Base-by-base conservation (phyloP, 2,329 filamentous ascomycete genomes). In the Xylaria sp. region DNA sequence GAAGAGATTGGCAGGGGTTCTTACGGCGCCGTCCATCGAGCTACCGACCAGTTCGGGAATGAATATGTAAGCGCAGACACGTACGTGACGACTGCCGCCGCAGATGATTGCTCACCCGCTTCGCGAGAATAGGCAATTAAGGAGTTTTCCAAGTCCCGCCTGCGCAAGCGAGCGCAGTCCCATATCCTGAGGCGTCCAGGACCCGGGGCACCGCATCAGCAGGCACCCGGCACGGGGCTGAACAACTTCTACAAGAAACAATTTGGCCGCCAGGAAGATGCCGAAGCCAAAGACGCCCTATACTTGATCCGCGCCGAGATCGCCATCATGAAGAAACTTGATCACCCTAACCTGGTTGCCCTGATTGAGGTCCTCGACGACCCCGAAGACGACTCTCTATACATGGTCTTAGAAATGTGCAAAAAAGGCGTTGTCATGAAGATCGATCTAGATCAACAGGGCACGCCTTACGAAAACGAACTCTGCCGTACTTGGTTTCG, bases 331-430 rank as follows among this genome's bases (percentile, higher is more conserved):
- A 99, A 98, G 85, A 98, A 98, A 82, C 87, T 98, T 56, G 91
- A 98, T 77, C 96, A 99, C 78, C 91, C 90, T 34, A 99, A 98
- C 77, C 84, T 99, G n/a, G 95, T 98, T 15, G 90, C 92, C 55
- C 84, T 99, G 60, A 93, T 97, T 73, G 96, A 99, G 81, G 96
- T 99, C 2, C 84, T 99, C 61, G 96, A 98, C 79, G 96, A 98
- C 78, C 95, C 96, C 0, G 91, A 95, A 57, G 94, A 98, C 78
- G 96, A 99, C 80, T 97, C 94, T 2, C 83, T 99, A 13, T 99
- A 98, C 82, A 98, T 99, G 93, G 96, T 99, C 25, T 87, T 99
- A 80, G 96, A 99, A 80, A 97, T 98, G 93, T 99, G 96, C 84
- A 96, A 97, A 78, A 98, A 98, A 80, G 96, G 96, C 0, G 95